A percentile compares a stretch with the other conserved stretches of the same genome.
phyloP scores from a whole-genome alignment of 148 eudicot genomes.

The Persicaria maculosa region DNA sequence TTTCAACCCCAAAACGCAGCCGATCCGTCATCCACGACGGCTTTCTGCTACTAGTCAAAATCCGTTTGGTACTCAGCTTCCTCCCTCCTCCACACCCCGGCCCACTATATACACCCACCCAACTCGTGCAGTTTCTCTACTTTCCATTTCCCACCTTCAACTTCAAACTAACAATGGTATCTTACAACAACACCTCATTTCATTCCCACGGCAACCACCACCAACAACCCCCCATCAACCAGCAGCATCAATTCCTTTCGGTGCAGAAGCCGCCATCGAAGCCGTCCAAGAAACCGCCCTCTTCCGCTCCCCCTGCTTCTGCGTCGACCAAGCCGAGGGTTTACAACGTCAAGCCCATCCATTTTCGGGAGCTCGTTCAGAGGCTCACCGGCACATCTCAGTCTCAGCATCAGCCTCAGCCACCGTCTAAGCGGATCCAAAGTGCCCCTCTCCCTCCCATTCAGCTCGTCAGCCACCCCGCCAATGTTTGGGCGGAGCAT shows the following conservation, averaged over 20 bases:
- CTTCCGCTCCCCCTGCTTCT: conserved; percentile 14
- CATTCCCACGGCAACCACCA: neutral
- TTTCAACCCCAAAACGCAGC: neutral
- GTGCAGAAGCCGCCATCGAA: neutral
- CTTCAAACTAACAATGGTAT: neutral
- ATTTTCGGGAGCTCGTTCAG: conserved; percentile 65
- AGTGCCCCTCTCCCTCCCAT: conserved; percentile 46
- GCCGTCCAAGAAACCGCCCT: conserved; percentile 3
- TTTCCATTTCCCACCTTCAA: no score
- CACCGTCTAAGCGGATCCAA: conserved; percentile 21
- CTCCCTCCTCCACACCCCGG: neutral
- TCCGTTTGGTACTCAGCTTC: neutral
- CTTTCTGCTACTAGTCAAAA: neutral
- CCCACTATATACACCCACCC: neutral
- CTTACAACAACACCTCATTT: neutral
- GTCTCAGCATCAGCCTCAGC: conserved; percentile 12
- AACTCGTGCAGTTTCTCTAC: neutral
- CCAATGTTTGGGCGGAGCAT: neutral
- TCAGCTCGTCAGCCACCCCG: conserved; percentile 8
- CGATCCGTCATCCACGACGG: conserved; percentile 8
- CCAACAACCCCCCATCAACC: conserved; percentile 2
- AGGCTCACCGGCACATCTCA: conserved; percentile 45
- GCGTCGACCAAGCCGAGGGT: conserved; percentile 37
- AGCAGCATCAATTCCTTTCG: neutral
- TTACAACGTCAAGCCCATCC: conserved; percentile 50